A percentile compares a stretch with the other conserved stretches of the same genome.
Conservation (phyloP, 1,139 yeast species). For the Sugiyamaella japonica region DNA sequence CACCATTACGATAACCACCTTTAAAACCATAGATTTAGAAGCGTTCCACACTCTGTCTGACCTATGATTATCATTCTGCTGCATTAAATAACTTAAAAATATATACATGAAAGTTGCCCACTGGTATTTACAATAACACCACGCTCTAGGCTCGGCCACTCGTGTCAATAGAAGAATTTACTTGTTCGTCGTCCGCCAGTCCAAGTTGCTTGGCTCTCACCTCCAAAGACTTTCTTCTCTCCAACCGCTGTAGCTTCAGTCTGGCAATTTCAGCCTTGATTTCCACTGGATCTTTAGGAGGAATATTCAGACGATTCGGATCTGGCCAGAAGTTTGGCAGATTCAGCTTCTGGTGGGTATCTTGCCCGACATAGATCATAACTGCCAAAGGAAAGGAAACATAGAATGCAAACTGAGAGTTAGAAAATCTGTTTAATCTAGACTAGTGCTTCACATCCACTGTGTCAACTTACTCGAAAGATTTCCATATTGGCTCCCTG, state of each 20-base stretch:
- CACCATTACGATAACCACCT: slow-evolving; percentile 19
- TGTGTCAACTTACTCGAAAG: slow-evolving; percentile 52
- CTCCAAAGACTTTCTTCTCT: slow-evolving; percentile 71
- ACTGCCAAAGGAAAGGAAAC: slow-evolving; percentile 81
- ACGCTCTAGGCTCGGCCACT: not conserved
- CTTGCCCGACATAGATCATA: slow-evolving; percentile 90
- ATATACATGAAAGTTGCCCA: slow-evolving; percentile 5
- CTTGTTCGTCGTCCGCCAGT: slow-evolving; percentile 7
- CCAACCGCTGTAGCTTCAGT: slow-evolving; percentile 71
- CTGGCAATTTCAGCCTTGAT: slow-evolving; percentile 89
- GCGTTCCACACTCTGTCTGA: not conserved
- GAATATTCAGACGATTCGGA: slow-evolving; percentile 83
- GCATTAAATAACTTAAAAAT: slow-evolving; percentile 9
- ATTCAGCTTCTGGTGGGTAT: slow-evolving; percentile 83
- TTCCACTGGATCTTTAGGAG: slow-evolving; percentile 91
- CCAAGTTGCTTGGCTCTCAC: slow-evolving; percentile 71
- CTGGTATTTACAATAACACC: slow-evolving; percentile 3
- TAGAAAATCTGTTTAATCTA: no score
- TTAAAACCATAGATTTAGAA: slow-evolving; percentile 12
- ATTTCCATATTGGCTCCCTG: slow-evolving; percentile 54
- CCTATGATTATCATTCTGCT: not conserved
- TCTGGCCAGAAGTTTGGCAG: slow-evolving; percentile 98
- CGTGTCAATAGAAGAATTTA: slow-evolving; percentile 5
- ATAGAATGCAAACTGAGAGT: slow-evolving; percentile 70
- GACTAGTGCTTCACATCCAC: no score